These are phyloP conservation scores for Butyriboletus pseudospeciosus DNA, from an alignment of 1,284 basidiomycete genomes.

Conservation along the genomic window DNA sequence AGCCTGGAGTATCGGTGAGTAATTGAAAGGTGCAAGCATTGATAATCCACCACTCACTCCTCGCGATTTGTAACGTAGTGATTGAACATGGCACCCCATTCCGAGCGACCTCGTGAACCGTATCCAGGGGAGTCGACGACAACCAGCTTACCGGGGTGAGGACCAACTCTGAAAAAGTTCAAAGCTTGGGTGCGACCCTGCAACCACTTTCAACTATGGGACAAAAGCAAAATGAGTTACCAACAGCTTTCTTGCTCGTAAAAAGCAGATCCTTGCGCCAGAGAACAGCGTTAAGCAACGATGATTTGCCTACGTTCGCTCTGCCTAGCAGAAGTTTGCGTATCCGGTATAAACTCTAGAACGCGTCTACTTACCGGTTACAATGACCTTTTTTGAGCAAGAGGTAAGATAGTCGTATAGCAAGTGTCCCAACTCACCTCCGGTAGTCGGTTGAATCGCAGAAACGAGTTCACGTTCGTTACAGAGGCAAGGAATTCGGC, in stretches of 20 bases:
- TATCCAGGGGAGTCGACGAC: conserved; percentile 77
- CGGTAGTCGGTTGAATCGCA: conserved; percentile 43
- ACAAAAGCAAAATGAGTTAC: conserved; percentile 18
- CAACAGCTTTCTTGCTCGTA: conserved; percentile 64
- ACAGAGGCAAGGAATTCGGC: conserved; percentile 49
- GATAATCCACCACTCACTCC: conserved; percentile 42
- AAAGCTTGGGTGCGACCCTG: conserved; percentile 67
- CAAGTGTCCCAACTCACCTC: conserved; percentile 38
- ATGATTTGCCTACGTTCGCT: conserved; percentile 72
- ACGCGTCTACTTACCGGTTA: conserved; percentile 40
- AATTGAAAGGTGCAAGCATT: not conserved
- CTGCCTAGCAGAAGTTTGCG: conserved; percentile 34
- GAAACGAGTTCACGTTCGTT: conserved; percentile 38
- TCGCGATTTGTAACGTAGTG: conserved; percentile 55
- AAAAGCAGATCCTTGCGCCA: conserved; percentile 53
- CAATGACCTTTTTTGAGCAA: conserved; percentile 41
- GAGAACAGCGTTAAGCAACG: conserved; percentile 64
- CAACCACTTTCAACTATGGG: not conserved
- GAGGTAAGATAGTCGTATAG: not conserved
- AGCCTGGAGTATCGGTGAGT: conserved; percentile 40
- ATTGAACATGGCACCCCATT: conserved; percentile 69
- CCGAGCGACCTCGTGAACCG: conserved; percentile 62
- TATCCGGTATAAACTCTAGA: not conserved
- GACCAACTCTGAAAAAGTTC: conserved; percentile 66
- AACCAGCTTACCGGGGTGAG: conserved; percentile 51